Percentiles rank a stretch among this genome's conserved stretches.
Evolutionary conservation across 2,329 filamentous ascomycete genomes (phyloP).

Genomic region (Trichophaea hybrida): DNA sequence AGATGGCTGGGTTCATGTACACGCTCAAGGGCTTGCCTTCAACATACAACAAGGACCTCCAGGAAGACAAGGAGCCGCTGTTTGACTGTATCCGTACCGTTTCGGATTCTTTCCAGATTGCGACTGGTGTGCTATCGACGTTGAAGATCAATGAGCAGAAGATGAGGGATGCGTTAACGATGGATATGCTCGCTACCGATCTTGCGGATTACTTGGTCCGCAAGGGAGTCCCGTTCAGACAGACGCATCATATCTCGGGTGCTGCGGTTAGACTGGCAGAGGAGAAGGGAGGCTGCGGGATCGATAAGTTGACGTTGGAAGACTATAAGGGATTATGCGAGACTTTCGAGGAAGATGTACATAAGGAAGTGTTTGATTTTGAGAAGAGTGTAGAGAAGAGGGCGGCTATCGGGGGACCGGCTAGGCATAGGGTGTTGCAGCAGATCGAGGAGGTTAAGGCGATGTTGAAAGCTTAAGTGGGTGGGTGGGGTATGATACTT

Average conservation of each 20-base stretch:
- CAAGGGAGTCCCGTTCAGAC: conserved; percentile 60
- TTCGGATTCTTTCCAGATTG: conserved; percentile 66
- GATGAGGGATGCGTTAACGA: conserved; percentile 66
- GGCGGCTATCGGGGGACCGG: conserved; percentile 63
- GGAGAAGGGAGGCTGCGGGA: conserved; percentile 44
- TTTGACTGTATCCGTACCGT: conserved; percentile 73
- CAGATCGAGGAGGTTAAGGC: conserved; percentile 40
- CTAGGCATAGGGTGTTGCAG: conserved; percentile 50
- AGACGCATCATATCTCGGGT: conserved; percentile 66
- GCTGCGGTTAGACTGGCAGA: conserved; percentile 59
- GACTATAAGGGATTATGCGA: conserved; percentile 54
- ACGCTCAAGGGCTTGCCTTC: conserved; percentile 57
- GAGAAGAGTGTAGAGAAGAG: conserved; percentile 70
- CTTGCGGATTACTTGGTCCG: conserved; percentile 50
- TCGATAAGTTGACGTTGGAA: conserved; percentile 53
- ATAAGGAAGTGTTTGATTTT: conserved; percentile 56
- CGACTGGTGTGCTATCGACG: conserved; percentile 64
- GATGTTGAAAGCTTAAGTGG: not conserved
- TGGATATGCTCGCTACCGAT: conserved; percentile 68
- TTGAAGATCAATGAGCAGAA: conserved; percentile 54
- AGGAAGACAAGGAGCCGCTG: conserved; percentile 75
- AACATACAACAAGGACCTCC: conserved; percentile 85
- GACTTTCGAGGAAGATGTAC: conserved; percentile 57
- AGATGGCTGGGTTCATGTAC: conserved; percentile 32
- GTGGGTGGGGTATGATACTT: not conserved